Evolutionary conservation across 306 rosid species (phyloP), one percentile per base, ranked within the genome.

Genomic region (Vachellia pachyceras): DNA sequence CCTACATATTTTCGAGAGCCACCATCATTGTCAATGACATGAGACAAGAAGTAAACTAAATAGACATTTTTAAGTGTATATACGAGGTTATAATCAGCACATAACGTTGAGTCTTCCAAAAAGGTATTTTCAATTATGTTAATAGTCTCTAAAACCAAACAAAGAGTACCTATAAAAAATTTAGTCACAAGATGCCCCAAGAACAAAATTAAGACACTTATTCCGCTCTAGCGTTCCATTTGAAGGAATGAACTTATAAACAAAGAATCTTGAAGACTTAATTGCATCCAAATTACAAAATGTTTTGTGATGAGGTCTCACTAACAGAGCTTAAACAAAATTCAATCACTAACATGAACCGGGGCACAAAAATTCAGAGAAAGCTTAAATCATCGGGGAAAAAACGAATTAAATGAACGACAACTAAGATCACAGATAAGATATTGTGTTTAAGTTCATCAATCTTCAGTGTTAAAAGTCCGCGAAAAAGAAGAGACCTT

Each of bases 401-500:
- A 8, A 29, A 58, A 12, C 10, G 36, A 33, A 41, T 0, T n/a
- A 25, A 75, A 81, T 33, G 41, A 69, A 75, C 37, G 6, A 69
- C 1, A 74, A 35, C 61, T 55, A 75, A 52, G 33, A 12, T 64
- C 69, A 6, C 5, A 77, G 63, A 69, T 11, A 42, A 37, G 42
- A 69, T 10, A 68, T n/a, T 68, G 73, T 3, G 50, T 68, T 10
- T 10, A 68, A 68, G 47, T 75, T 49, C 9, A 74, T 74, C 9
- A 67, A 35, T 77, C 52, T 42, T 70, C 75, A 58, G 74, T 79
- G 57, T 47, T 70, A 14, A 55, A 3, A 52, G 4, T 22, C 3
- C 49, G 35, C 80, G 18, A 61, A 29, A 69, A 42, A 88, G 60
- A 42, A 88, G 60, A 64, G 33, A 95, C 99, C 99, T 77, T 93